Evolutionary conservation across 2,329 filamentous ascomycete genomes (phyloP).

Genomic region (Metarhizium sp.): DNA sequence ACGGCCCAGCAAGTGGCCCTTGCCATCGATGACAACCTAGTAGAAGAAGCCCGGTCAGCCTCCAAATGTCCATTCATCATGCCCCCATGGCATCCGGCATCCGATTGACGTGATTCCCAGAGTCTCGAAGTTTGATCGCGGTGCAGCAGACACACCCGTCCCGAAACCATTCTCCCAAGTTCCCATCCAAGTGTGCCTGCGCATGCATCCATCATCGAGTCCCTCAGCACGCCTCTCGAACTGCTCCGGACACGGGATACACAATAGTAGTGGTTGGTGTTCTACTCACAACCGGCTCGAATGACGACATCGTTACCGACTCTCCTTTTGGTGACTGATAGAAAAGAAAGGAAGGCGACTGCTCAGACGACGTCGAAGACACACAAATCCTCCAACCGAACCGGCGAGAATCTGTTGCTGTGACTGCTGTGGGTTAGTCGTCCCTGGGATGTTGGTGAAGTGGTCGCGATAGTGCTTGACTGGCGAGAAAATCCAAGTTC

Average conservation of each 20-base stretch:
- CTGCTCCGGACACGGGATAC: slow-evolving; percentile 3
- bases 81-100: not conserved
- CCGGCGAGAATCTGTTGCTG: slow-evolving; percentile 30
- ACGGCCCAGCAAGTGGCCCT: slow-evolving; percentile 99
- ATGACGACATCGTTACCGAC: slow-evolving; percentile 49
- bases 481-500: slow-evolving; percentile 30
- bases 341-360: slow-evolving; percentile 21
- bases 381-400: slow-evolving; percentile 28
- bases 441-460: slow-evolving; percentile 27
- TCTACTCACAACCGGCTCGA: slow-evolving; percentile 61
- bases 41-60: slow-evolving; percentile 15
- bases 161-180: not conserved
- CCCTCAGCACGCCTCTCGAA: slow-evolving; percentile 2
- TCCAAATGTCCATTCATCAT: slow-evolving; percentile 7
- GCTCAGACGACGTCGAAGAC: slow-evolving; percentile 23
- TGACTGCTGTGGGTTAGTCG: slow-evolving; percentile 33
- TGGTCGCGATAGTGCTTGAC: slow-evolving; percentile 30
- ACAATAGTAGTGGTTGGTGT: not conserved
- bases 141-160: slow-evolving; percentile 3
- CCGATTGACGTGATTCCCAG: not conserved
- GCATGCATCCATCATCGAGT: slow-evolving; percentile 3
- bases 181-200: slow-evolving; percentile 4
- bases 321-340: slow-evolving; percentile 22
- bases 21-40: slow-evolving; percentile 98
- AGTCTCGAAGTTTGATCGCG: not conserved